Evolutionary conservation across 2,329 filamentous ascomycete species (phyloP), one percentile per base, ranked within the genome.

Genomic region (Trichoderma sp.): DNA sequence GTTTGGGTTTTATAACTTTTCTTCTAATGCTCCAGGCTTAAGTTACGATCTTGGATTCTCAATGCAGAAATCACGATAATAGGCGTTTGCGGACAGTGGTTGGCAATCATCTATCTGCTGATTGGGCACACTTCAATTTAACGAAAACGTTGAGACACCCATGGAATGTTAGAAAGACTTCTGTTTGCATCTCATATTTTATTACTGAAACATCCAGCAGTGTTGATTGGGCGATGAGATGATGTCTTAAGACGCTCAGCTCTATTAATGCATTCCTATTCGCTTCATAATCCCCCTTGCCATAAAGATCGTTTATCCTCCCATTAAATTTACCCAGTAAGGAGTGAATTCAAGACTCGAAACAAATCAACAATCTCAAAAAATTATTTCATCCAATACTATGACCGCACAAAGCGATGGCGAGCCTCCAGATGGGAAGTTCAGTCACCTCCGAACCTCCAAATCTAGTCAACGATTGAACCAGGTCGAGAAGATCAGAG

Each of bases 21-120:
- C 43, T 3, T 6, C n/a, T 20, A 1, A 20, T 20, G 0, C 43
- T 6, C 8, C 4, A 20, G 0, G 9, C 0, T 0, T 20, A 6
- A 0, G 11, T 23, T 23, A 23, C 11, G 11, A 13, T 7, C 5
- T 23, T 13, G 47, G 20, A 50, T 20, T 20, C 43, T 12, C 9
- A 20, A 50, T 53, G n/a, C 11, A 4, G 1, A 23, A 12, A 53
- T 23, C 3, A 53, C 3, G 5, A 13, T 23, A 1, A 23, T 23
- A 1, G 11, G 11, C 20, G 47, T 23, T 53, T 53, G 4, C 47
- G 47, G 47, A 23, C 47, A 50, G 13, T 12, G n/a, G 9, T 23
- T 1, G 4, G 20, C 47, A 13, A 3, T 36, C 34, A 36, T n/a
- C 43, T 6, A n/a, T 47, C 43, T 47, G 2, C 8, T 47, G 43